Evolutionary conservation across 352 stramenopile genomes (phyloP).

Genomic region (Pythium periplocum): DNA sequence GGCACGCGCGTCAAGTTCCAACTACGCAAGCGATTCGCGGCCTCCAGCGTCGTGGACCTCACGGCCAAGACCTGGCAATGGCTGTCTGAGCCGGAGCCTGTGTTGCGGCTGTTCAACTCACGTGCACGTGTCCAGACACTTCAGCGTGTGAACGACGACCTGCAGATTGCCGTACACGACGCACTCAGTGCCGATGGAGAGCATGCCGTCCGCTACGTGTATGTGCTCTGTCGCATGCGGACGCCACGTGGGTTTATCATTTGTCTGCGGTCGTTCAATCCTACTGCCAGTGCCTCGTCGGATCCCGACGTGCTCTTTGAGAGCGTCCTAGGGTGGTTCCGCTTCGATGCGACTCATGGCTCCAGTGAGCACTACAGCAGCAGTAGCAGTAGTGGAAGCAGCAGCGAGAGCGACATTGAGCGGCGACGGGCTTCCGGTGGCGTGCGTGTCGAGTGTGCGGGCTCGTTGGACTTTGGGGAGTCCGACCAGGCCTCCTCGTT

Average conservation of each 20-base stretch:
- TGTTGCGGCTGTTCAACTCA: slow-evolving; percentile 49
- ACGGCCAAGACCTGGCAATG: slow-evolving; percentile 62
- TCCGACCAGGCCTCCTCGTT: slow-evolving; percentile 30
- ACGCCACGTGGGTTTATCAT: slow-evolving; percentile 65
- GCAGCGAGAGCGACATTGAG: slow-evolving; percentile 18
- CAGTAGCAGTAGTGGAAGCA: slow-evolving; percentile 1
- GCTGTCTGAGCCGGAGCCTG: slow-evolving; percentile 50
- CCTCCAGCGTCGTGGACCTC: slow-evolving; percentile 32
- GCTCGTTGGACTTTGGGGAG: slow-evolving; percentile 56
- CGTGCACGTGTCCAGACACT: slow-evolving; percentile 38
- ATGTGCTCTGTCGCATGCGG: slow-evolving; percentile 66
- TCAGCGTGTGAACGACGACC: slow-evolving; percentile 69
- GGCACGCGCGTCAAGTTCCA: slow-evolving; percentile 63
- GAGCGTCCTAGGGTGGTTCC: slow-evolving; percentile 23
- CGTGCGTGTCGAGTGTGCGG: slow-evolving; percentile 58
- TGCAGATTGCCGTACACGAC: slow-evolving; percentile 61
- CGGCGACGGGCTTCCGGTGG: slow-evolving; percentile 8
- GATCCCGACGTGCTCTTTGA: slow-evolving; percentile 14
- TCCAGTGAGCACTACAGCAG: background rate
- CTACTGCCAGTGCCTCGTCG: slow-evolving; percentile 13
- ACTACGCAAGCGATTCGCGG: slow-evolving; percentile 51
- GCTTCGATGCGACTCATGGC: slow-evolving; percentile 11
- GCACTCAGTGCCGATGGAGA: slow-evolving; percentile 28
- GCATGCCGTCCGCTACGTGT: slow-evolving; percentile 55
- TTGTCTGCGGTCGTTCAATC: slow-evolving; percentile 54